Conservation (phyloP, 1,284 basidiomycete genomes). For the Dichomitus squalens region DNA sequence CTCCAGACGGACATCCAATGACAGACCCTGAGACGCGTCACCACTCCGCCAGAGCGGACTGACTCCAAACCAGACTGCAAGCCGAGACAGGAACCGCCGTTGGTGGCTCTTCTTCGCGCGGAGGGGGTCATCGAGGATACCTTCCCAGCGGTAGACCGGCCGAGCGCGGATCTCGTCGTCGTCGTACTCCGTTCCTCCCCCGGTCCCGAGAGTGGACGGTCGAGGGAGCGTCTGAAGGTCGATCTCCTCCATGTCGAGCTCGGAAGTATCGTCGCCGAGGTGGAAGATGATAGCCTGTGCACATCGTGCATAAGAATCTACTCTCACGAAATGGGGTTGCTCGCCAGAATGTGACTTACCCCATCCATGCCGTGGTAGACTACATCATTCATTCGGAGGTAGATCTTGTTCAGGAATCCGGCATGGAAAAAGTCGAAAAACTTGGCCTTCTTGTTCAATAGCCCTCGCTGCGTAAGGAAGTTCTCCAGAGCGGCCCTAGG, state of each 20-base stretch:
- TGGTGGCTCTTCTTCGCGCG: constrained; percentile 37
- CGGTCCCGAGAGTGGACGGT: constrained; percentile 62
- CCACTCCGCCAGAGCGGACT: constrained; percentile 62
- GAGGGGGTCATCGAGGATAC: constrained; percentile 63
- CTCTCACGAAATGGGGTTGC: not conserved
- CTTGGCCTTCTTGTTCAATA: constrained; percentile 51
- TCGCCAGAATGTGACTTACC: constrained; percentile 38
- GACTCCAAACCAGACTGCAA: constrained; percentile 68
- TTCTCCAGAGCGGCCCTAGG: constrained; percentile 66
- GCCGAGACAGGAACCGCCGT: constrained; percentile 49
- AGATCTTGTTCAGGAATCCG: constrained; percentile 77
- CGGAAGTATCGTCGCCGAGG: constrained; percentile 50
- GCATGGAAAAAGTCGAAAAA: constrained; percentile 61
- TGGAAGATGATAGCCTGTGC: constrained; percentile 64
- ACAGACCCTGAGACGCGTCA: constrained; percentile 52
- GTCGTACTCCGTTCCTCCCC: constrained; percentile 74
- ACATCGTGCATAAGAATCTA: not conserved
- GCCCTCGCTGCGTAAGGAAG: constrained; percentile 65
- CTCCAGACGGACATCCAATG: constrained; percentile 58
- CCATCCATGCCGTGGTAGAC: constrained; percentile 57
- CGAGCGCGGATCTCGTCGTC: constrained; percentile 60
- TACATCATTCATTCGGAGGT: constrained; percentile 76
- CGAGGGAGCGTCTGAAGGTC: constrained; percentile 53
- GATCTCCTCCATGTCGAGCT: constrained; percentile 63
- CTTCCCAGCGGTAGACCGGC: constrained; percentile 70